phyloP scores from a whole-genome alignment of 1,284 basidiomycete genomes.

The Volvariella volvacea region DNA sequence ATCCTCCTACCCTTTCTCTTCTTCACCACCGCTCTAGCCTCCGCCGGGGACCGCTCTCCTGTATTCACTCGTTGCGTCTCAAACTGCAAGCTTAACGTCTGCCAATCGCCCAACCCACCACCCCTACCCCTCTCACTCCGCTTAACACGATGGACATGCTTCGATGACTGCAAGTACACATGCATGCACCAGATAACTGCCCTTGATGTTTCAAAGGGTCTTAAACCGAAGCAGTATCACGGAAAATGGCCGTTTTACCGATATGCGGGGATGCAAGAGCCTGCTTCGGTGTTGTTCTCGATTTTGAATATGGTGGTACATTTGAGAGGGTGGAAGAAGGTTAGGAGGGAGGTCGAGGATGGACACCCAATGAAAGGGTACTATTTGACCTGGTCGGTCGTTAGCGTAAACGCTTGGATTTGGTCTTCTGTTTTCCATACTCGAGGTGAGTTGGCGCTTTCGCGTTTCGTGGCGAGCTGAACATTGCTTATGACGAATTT shows the following conservation, averaged over 20 bases:
- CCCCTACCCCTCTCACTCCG: constrained; percentile 40
- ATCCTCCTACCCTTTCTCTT: constrained; percentile 1
- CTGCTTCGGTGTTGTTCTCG: constrained; percentile 87
- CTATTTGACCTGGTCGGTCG: constrained; percentile 63
- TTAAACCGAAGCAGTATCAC: constrained; percentile 71
- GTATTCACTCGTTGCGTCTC: constrained; percentile 49
- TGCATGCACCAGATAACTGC: constrained; percentile 86
- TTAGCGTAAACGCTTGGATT: constrained; percentile 88
- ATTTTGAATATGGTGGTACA: constrained; percentile 80
- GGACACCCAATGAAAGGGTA: constrained; percentile 67
- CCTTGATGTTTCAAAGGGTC: constrained; percentile 37
- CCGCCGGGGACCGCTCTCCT: constrained; percentile 53
- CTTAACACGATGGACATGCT: constrained; percentile 71
- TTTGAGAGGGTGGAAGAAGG: constrained; percentile 43
- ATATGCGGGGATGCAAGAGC: constrained; percentile 86
- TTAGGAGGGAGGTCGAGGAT: constrained; percentile 43
- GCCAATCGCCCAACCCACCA: constrained; percentile 11
- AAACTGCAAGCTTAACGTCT: constrained; percentile 30
- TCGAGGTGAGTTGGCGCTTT: constrained; percentile 54
- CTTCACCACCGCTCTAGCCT: constrained; percentile 21
- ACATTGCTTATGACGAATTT: constrained; percentile 1
- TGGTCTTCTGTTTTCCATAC: constrained; percentile 94
- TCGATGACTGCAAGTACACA: constrained; percentile 82
- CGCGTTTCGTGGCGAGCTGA: constrained; percentile 1
- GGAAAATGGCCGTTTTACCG: constrained; percentile 98